Conservation (phyloP, 257 asterid species). For the Fraxinus pennsylvanica region DNA sequence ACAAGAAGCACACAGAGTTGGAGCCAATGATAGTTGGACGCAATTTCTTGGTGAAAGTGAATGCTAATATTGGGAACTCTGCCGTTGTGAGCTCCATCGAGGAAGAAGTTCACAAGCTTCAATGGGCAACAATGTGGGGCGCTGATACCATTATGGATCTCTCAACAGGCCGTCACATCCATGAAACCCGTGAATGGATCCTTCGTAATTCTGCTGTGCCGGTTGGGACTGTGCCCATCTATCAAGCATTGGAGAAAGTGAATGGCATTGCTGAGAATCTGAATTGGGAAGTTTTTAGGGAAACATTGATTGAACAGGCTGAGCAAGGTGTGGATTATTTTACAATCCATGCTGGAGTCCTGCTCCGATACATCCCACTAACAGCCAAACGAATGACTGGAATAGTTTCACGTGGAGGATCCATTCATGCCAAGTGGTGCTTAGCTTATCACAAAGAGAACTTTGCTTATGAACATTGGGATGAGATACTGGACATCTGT, state of each 20-base stretch:
- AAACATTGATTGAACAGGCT: conserved; percentile 91
- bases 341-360: conserved; percentile 92
- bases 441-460: conserved; percentile 88
- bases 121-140: conserved; percentile 99
- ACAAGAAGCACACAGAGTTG: conserved; percentile 85
- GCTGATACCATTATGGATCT: conserved; percentile 98
- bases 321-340: conserved; percentile 98
- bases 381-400: conserved; percentile 95
- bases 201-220: conserved; percentile 96
- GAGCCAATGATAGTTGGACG: conserved; percentile 97
- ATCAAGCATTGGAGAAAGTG: conserved; percentile 93
- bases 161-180: conserved; percentile 92
- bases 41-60: conserved; percentile 89
- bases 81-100: conserved; percentile 94
- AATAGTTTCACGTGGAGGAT: conserved; percentile 95
- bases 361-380: conserved; percentile 85
- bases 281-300: conserved; percentile 86
- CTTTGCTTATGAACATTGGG: conserved; percentile 98
- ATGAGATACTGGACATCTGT: conserved; percentile 88
- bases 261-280: conserved; percentile 88
- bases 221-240: conserved; percentile 93
- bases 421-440: conserved; percentile 99
- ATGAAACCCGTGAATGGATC: conserved; percentile 98
- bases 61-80: conserved; percentile 94
- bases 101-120: conserved; percentile 96